A percentile compares a stretch with the other conserved stretches of the same genome.
Evolutionary conservation across 768 basidiomycete species (phyloP).

Genomic region (Tricholoma flavovirens): DNA sequence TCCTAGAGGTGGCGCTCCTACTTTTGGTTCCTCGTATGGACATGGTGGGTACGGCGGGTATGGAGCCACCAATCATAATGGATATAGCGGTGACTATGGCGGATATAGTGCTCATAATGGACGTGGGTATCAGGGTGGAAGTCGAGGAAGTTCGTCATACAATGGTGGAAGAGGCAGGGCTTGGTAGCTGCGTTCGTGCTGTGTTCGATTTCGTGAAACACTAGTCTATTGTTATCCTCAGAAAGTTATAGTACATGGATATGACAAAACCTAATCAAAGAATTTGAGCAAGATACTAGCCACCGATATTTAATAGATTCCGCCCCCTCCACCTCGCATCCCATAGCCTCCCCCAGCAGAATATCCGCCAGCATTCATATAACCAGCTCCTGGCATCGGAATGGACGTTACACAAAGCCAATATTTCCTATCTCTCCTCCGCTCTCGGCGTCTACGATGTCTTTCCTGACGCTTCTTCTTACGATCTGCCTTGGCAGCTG

Average conservation of each 20-base stretch:
- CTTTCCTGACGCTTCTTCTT: conserved; percentile 59
- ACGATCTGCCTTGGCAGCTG: conserved; percentile 43
- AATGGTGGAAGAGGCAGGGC: conserved; percentile 48
- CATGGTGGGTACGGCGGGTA: conserved; percentile 24
- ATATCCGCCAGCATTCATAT: conserved; percentile 14
- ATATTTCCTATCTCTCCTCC: conserved; percentile 58
- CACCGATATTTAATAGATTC: conserved; percentile 7
- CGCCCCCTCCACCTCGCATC: conserved; percentile 3
- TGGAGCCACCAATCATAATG: conserved; percentile 10
- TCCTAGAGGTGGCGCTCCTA: conserved; percentile 21
- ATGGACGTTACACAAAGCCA: conserved; percentile 56
- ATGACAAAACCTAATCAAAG: not conserved
- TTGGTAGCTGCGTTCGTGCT: conserved; percentile 23
- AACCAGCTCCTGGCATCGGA: conserved; percentile 20
- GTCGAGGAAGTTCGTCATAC: conserved; percentile 24
- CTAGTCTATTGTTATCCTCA: not conserved
- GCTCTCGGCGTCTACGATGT: conserved; percentile 53
- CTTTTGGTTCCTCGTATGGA: conserved; percentile 11
- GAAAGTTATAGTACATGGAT: not conserved
- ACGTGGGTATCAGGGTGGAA: conserved; percentile 26
- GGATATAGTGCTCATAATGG: conserved; percentile 6
- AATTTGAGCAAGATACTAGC: conserved; percentile 6
- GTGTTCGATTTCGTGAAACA: conserved; percentile 2
- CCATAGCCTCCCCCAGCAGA: conserved; percentile 8
- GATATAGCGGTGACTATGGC: conserved; percentile 18